These are phyloP conservation scores for Tylopilus rubrobrunneus DNA, from an alignment of 768 basidiomycete genomes.

Conservation along the genomic window DNA sequence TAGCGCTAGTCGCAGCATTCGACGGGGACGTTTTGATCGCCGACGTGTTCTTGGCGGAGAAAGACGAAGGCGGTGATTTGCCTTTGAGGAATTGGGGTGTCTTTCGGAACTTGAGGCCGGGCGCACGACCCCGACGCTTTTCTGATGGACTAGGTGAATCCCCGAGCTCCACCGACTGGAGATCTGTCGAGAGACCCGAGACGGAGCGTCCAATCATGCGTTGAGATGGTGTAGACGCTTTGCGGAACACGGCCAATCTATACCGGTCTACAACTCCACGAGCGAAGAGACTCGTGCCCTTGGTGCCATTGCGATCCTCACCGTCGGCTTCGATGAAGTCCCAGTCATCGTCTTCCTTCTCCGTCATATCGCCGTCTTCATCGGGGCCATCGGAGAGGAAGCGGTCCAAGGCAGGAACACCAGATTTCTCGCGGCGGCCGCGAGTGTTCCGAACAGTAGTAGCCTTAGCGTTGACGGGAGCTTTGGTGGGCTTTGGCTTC, in stretches of 20 bases:
- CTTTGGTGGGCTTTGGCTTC: slow-evolving; percentile 27
- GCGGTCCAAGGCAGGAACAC: slow-evolving; percentile 74
- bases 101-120: slow-evolving; percentile 70
- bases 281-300: slow-evolving; percentile 85
- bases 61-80: slow-evolving; percentile 54
- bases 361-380: slow-evolving; percentile 39
- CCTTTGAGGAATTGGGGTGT: slow-evolving; percentile 71
- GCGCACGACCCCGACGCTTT: slow-evolving; percentile 63
- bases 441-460: slow-evolving; percentile 31
- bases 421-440: slow-evolving; percentile 74
- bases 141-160: slow-evolving; percentile 46
- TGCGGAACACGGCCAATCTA: slow-evolving; percentile 81
- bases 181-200: slow-evolving; percentile 58
- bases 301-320: slow-evolving; percentile 83
- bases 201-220: slow-evolving; percentile 44
- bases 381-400: slow-evolving; percentile 55
- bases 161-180: slow-evolving; percentile 33
- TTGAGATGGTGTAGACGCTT: slow-evolving; percentile 63
- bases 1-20: slow-evolving; percentile 36
- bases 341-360: slow-evolving; percentile 80
- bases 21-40: slow-evolving; percentile 40
- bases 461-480: slow-evolving; percentile 11
- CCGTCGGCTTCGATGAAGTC: slow-evolving; percentile 82
- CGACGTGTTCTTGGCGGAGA: slow-evolving; percentile 30
- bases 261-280: too few species aligned